phyloP scores from a whole-genome alignment of 345 rosid genomes.

The Lepidium didymum region DNA sequence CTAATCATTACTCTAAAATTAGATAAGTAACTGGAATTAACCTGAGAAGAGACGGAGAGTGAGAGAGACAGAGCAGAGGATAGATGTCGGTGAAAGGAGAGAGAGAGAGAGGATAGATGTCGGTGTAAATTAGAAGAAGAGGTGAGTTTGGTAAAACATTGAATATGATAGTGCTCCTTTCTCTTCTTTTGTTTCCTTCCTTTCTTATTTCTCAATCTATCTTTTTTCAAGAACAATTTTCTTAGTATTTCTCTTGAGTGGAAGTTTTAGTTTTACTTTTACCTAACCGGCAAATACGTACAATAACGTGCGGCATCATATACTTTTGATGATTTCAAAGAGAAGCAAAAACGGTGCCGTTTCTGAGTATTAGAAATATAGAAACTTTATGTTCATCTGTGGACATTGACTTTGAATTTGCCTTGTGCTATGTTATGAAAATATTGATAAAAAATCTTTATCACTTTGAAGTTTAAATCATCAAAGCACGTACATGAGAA shows the following conservation, averaged over 20 bases:
- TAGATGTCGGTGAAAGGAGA: conserved; percentile 16
- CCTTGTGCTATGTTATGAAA: background rate
- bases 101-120: conserved; percentile 4
- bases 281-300: background rate
- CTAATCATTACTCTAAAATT: background rate
- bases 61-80: background rate
- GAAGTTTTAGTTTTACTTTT: background rate
- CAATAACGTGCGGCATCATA: background rate
- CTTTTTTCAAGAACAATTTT: background rate
- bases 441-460: background rate
- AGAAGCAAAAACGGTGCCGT: background rate
- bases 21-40: background rate
- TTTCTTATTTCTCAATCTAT: conserved; percentile 23
- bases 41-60: background rate
- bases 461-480: background rate
- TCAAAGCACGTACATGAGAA: background rate
- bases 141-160: conserved; percentile 73
- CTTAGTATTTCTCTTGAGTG: background rate
- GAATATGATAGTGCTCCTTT: conserved; percentile 36
- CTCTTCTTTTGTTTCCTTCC: background rate
- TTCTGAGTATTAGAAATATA: too few species aligned
- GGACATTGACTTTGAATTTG: too few species aligned
- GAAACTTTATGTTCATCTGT: background rate
- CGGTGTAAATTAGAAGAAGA: conserved; percentile 18
- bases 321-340: background rate